These are phyloP conservation scores for Tuber microsphaerosporum DNA, from an alignment of 495 filamentous ascomycete species.

Conservation along the genomic window DNA sequence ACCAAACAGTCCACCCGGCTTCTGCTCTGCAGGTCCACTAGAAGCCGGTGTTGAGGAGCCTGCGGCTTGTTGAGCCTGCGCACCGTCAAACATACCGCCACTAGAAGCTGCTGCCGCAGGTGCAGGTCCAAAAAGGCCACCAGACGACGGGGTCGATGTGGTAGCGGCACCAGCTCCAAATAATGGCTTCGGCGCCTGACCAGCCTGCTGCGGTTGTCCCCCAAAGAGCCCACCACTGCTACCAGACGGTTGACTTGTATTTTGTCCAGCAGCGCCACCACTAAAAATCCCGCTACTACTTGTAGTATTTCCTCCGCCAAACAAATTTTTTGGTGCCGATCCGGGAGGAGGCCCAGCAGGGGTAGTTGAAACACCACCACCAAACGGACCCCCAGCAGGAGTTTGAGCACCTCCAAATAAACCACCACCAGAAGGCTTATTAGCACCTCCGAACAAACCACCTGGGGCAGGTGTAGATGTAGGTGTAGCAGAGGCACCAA, in stretches of 20 bases:
- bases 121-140: slow-evolving; percentile 20
- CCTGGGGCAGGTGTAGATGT: slow-evolving; percentile 19
- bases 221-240: slow-evolving; percentile 25
- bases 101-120: slow-evolving; percentile 7
- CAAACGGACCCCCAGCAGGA: slow-evolving; percentile 18
- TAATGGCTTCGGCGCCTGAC: slow-evolving; percentile 23
- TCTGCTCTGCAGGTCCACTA: slow-evolving; percentile 13
- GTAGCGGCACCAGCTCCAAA: slow-evolving; percentile 18
- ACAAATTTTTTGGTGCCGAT: slow-evolving; percentile 13
- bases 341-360: slow-evolving; percentile 28
- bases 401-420: slow-evolving; percentile 25
- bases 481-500: background rate
- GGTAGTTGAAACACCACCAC: slow-evolving; percentile 7
- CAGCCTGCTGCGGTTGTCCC: slow-evolving; percentile 7
- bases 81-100: slow-evolving; percentile 26
- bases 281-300: slow-evolving; percentile 26
- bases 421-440: background rate
- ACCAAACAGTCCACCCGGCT: slow-evolving; percentile 22
- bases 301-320: slow-evolving; percentile 13
- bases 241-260: background rate
- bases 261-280: slow-evolving; percentile 11
- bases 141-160: slow-evolving; percentile 21
- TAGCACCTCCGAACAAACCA: slow-evolving; percentile 18
- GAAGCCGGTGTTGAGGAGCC: slow-evolving; percentile 18
- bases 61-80: slow-evolving; percentile 10